Evolutionary conservation across 306 rosid species (phyloP).

Genomic region (Cyamopsis tetragonoloba): DNA sequence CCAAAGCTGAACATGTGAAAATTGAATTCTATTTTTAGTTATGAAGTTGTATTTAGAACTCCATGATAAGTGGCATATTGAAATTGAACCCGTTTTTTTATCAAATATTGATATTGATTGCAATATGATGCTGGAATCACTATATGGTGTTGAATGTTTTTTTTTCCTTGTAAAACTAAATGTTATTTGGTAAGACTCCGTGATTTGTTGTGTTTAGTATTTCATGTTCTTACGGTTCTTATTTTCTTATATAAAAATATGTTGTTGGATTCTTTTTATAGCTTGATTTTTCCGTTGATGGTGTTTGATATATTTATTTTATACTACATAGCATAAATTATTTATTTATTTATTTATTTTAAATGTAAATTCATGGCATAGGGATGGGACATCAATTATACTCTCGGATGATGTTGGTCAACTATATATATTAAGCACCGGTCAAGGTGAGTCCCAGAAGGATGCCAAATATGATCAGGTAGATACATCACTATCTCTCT

Average conservation of each 20-base stretch:
- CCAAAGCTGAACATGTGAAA: neutral
- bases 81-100: neutral
- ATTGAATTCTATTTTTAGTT: neutral
- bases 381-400: slow-evolving; percentile 97
- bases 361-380: slow-evolving; percentile 30
- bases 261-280: neutral
- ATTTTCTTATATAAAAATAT: neutral
- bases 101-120: too few species aligned
- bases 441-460: slow-evolving; percentile 93
- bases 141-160: neutral
- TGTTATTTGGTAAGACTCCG: neutral
- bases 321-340: neutral
- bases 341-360: neutral
- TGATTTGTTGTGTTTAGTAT: neutral
- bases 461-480: slow-evolving; percentile 99
- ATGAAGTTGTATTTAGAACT: neutral
- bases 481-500: slow-evolving; percentile 16
- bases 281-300: neutral
- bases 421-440: slow-evolving; percentile 78
- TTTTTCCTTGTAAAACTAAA: neutral
- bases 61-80: neutral
- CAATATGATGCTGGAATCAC: neutral
- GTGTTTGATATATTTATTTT: slow-evolving; percentile 4
- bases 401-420: slow-evolving; percentile 99
- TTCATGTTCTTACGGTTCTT: neutral